Conservation (phyloP, 306 rosid species). For the Hylodesmum podocarpum region DNA sequence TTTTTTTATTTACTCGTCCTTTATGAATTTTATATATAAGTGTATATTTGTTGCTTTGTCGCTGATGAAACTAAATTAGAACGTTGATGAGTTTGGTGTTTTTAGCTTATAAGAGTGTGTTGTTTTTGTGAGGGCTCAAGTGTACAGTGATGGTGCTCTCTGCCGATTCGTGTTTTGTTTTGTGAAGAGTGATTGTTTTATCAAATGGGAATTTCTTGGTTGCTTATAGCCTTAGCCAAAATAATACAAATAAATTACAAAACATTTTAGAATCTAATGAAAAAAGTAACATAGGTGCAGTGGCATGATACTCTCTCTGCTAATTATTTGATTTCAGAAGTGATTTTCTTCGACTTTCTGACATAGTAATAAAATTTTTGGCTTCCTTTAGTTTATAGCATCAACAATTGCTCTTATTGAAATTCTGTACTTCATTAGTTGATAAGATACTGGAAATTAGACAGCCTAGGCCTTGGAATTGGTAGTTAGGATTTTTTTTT, state of each 20-base stretch:
- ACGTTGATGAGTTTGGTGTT: conserved; percentile 2
- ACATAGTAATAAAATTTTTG: not conserved
- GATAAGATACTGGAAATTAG: not conserved
- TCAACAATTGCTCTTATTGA: not conserved
- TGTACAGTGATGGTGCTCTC: no score
- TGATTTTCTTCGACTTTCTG: conserved; percentile 1
- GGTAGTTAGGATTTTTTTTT: not conserved
- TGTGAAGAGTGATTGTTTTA: not conserved
- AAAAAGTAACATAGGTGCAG: not conserved
- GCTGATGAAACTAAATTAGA: not conserved
- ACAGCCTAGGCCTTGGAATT: conserved; percentile 3
- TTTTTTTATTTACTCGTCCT: not conserved
- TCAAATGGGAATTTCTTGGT: not conserved
- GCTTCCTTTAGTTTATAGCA: not conserved
- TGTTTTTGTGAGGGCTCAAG: no score
- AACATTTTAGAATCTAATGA: not conserved
- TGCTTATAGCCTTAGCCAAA: not conserved
- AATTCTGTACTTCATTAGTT: not conserved
- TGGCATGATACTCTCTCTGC: not conserved
- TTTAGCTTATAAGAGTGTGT: no score
- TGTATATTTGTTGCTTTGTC: not conserved
- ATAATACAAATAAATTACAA: not conserved
- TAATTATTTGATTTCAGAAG: not conserved
- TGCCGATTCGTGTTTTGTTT: no score
- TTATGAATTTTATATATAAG: not conserved